Evolutionary conservation across 2,329 filamentous ascomycete species (phyloP).

Genomic region (Pseudocercospora pini-densiflorae): DNA sequence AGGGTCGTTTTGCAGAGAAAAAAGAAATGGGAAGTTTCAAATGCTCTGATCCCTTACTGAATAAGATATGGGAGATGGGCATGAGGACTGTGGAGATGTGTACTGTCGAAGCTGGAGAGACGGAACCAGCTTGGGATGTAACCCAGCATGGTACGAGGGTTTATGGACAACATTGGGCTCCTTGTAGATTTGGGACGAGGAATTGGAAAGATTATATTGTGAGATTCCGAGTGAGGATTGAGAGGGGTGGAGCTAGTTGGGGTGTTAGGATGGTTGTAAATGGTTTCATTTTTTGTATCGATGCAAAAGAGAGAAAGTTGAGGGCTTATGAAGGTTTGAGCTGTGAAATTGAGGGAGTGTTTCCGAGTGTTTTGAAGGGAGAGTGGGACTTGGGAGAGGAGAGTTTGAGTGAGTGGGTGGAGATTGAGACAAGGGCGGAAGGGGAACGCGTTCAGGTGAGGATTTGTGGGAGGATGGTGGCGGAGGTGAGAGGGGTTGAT

Average conservation of each 20-base stretch:
- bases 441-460: neutral
- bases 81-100: neutral
- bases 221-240: neutral
- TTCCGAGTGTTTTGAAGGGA: neutral
- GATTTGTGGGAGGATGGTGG: neutral
- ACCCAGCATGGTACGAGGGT: neutral
- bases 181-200: slow-evolving; percentile 1
- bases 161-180: slow-evolving; percentile 5
- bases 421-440: neutral
- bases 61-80: neutral
- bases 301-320: neutral
- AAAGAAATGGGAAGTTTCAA: neutral
- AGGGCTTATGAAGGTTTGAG: neutral
- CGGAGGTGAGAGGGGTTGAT: neutral
- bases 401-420: neutral
- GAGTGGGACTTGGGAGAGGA: neutral
- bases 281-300: neutral
- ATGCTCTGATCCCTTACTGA: neutral
- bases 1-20: neutral
- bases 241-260: neutral
- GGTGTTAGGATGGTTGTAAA: slow-evolving; percentile 5
- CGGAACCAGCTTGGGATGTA: slow-evolving; percentile 5
- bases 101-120: neutral
- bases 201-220: neutral
- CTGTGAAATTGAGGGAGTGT: neutral